Evolutionary conservation across 805 yeast genomes (phyloP).

Genomic region (Wickerhamiella sorbophila): DNA sequence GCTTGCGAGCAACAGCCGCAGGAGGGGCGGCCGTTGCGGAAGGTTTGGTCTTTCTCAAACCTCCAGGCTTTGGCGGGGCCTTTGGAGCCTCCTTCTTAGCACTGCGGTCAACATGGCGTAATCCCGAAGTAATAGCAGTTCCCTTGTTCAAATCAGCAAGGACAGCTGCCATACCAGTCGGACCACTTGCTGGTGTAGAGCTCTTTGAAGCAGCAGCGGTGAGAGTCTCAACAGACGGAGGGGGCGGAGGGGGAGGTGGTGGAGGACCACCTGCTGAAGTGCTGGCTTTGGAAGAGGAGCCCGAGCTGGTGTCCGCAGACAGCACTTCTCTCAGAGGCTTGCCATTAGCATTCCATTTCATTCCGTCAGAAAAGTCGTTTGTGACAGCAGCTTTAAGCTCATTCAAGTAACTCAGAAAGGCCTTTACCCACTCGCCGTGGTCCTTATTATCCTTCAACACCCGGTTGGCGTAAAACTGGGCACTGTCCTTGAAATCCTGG

Average conservation of each 20-base stretch:
- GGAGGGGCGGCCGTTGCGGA: slow-evolving; percentile 14
- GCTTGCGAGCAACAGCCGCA: slow-evolving; percentile 33
- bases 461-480: slow-evolving; percentile 89
- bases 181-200: slow-evolving; percentile 10
- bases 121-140: slow-evolving; percentile 63
- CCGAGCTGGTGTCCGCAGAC: slow-evolving; percentile 15
- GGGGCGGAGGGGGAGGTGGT: slow-evolving; percentile 80
- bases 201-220: slow-evolving; percentile 18
- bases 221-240: slow-evolving; percentile 66
- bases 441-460: slow-evolving; percentile 75
- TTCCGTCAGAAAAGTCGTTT: slow-evolving; percentile 72
- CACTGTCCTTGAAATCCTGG: slow-evolving; percentile 75
- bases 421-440: slow-evolving; percentile 72
- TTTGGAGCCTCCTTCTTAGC: slow-evolving; percentile 76
- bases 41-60: slow-evolving; percentile 34
- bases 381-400: slow-evolving; percentile 60
- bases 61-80: slow-evolving; percentile 42
- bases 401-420: slow-evolving; percentile 48
- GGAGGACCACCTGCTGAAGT: slow-evolving; percentile 26
- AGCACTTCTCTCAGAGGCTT: slow-evolving; percentile 37
- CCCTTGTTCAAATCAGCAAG: slow-evolving; percentile 87
- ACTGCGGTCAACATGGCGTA: slow-evolving; percentile 89
- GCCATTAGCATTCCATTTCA: slow-evolving; percentile 59
- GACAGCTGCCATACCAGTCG: slow-evolving; percentile 59
- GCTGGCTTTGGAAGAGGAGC: slow-evolving; percentile 25